phyloP scores from a whole-genome alignment of 768 basidiomycete species.

The Kwoniella dejecticola region DNA sequence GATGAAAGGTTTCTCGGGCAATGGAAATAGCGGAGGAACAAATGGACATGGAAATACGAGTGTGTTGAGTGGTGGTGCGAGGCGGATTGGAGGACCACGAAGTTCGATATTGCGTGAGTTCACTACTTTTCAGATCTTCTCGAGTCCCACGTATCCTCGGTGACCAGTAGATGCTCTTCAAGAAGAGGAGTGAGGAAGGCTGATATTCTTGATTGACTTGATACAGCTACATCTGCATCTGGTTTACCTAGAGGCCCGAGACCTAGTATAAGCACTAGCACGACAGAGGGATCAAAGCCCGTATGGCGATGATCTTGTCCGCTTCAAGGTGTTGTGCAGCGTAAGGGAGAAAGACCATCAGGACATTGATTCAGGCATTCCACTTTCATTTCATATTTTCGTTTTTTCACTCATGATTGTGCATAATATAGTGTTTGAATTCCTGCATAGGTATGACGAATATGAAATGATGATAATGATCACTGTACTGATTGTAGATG shows the following conservation, averaged over 20 bases:
- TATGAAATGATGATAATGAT: too few species aligned
- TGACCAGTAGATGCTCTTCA: too few species aligned
- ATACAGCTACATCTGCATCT: neutral
- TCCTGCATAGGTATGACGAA: too few species aligned
- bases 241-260: constrained; percentile 15
- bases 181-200: neutral
- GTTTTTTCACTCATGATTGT: too few species aligned
- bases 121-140: neutral
- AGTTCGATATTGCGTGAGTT: constrained; percentile 17
- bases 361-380: too few species aligned
- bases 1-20: constrained; percentile 8
- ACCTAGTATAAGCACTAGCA: neutral
- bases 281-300: too few species aligned
- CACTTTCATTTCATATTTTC: too few species aligned
- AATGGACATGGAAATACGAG: constrained; percentile 21
- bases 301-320: too few species aligned
- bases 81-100: constrained; percentile 3
- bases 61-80: constrained; percentile 22
- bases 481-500: too few species aligned
- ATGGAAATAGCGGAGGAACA: neutral
- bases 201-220: neutral
- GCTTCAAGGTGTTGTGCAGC: too few species aligned
- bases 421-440: too few species aligned
- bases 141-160: neutral
- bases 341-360: too few species aligned